Evolutionary conservation across 352 stramenopile species (phyloP), one percentile per base, ranked within the genome.

Genomic region (Pythium oligandrum): DNA sequence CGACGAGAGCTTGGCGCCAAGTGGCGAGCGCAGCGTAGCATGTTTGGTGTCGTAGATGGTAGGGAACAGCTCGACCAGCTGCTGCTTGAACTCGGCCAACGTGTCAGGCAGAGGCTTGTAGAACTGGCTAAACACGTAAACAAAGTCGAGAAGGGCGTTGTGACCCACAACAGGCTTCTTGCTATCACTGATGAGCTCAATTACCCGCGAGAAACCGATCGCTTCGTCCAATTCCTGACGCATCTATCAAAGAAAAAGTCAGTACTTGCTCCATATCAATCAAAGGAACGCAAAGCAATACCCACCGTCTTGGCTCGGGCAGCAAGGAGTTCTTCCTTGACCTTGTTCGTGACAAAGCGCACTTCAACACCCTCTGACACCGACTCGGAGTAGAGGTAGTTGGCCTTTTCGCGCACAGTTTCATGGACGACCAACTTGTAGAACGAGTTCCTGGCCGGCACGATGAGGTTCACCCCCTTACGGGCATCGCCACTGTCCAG

Each of bases 121-220:
- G 52, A 94, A 94, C 63, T 92, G 81, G 53, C 83, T 77, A 63
- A 87, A 92, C 40, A 90, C 65, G 55, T 94, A 90, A 7, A 90
- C 74, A 59, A 94, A 91, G 54, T 94, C 83, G 36, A 91, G 63
- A 39, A 94, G 68, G 45, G 79, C 83, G 55, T 94, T 94, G 71
- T 94, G 83, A 8, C 81, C 83, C 0, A 94, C 58, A 6, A 94
- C 48, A 6, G 81, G 79, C 60, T 90, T 83, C 53, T 89, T 87
- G 64, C 73, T 84, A 39, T 84, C 66, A 42, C 73, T 84, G 51
- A 94, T 51, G 5, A 71, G 59, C 44, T 91, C 71, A 49, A 94
- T 91, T 1, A 94, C 80, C 53, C 71, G 75, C 45, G 81, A 89
- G 43, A 94, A 91, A 3, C 83, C 83, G 35, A 90, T 80, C 1